Evolutionary conservation across 345 rosid genomes (phyloP), one percentile per base, ranked within the genome.

Genomic region (Populus euphratica): DNA sequence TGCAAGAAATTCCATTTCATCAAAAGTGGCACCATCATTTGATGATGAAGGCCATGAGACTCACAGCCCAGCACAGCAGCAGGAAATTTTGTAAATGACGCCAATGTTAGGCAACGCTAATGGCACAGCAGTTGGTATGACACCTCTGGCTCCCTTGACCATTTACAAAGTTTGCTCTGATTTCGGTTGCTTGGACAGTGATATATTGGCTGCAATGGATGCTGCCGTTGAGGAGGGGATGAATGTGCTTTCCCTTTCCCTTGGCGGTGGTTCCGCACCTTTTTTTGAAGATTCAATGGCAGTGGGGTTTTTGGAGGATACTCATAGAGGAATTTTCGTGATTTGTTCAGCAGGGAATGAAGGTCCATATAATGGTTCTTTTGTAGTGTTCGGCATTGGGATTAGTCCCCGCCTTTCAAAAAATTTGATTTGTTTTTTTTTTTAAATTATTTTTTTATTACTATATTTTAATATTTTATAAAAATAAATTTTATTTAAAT

Each of bases 161-260:
- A 39, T 92, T 62, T 92, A 91, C 83, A 87, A 87, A 82, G 93
- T 84, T 54, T 91, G 93, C 74, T 83, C 89, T 86, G 77, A 63
- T 61, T 39, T 4, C n/a, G 82, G 84, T 29, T 92, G 97, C 76
- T 41, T 80, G 17, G 85, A 86, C 73, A 86, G 88, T 9, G 95
- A 88, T 76, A 75, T 90, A 21, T 31, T 91, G 20, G 89, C 90
- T 73, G 93, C 90, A 29, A 85, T 91, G 31, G 97, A 90, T 76
- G 80, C 88, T 17, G 90, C 92, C 0, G 86, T 92, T 65, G 85
- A 84, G 1, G 94, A 90, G 59, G 94, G 93, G 5, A 93, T 92
- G 8, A 93, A 90, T 73, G 78, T 92, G 50, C 20, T 92, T 56
- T 89, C 92, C 0, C 78, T 89, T 13, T 92, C 97, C 4, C 31